Base-by-base conservation (phyloP, 2,329 filamentous ascomycete species). In the Dendrostoma leiphaemia region DNA sequence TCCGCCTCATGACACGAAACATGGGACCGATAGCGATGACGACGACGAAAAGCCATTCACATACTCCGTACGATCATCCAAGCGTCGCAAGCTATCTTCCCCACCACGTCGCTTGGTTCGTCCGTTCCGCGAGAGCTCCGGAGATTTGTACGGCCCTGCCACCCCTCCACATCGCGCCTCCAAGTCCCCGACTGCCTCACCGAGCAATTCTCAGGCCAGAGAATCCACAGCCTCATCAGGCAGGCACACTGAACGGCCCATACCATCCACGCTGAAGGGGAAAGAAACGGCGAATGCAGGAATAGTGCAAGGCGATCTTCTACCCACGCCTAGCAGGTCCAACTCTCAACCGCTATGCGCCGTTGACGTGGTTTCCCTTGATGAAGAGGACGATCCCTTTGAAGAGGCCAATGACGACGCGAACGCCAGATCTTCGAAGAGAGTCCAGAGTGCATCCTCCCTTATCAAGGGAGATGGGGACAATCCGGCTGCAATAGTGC, bases 201-300 rank as follows among this genome's bases (percentile, higher is more conserved):
- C 31, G 15, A 35, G 8, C 3, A 41, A 28, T n/a, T n/a, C 35
- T 12, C 4, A 15, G 3, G 13, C 8, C 21, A 43, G 43, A 15
- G 6, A 8, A 8, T 15, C 35, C 10, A 21, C 10, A 23, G 32
- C 26, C 32, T 23, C 17, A 8, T 31, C 32, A 17, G 24, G 26
- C 13, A 32, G 12, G 43, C n/a, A n/a, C 9, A 7, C 9, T 19
- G 35, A 49, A 10, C 17, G 10, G 50, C 60, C 19, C 49, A 59
- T 3, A 47, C 56, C 17, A 60, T 60, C 48, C 59, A 63, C 35
- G 53, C 61, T 2, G 29, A 64, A 64, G 21, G 61, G 61, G 9
- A 65, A 63, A 28, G 63, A 19, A 17, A 47, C 49, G 12, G 41
- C 60, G 0, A 64, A 65, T 24, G 64, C 58, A 23, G 34, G 38